These are phyloP conservation scores for Knufia petricola DNA, from an alignment of 2,329 filamentous ascomycete species.

Conservation along the genomic window DNA sequence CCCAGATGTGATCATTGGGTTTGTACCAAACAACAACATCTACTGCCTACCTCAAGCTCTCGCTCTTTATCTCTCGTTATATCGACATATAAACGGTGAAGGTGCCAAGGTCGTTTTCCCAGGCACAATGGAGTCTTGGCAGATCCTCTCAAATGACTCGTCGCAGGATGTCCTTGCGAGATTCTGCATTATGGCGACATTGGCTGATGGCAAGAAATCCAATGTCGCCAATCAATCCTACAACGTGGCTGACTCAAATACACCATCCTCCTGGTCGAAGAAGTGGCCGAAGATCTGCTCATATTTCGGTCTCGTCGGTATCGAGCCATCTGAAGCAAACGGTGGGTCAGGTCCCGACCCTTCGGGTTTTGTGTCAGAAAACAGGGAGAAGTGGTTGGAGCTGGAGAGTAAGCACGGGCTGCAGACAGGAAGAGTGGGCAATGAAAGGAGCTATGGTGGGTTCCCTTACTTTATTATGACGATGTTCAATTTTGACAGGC, in stretches of 20 bases:
- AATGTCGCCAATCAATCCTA: slow-evolving; percentile 19
- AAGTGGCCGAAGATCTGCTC: slow-evolving; percentile 25
- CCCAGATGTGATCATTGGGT: slow-evolving; percentile 27
- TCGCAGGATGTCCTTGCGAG: slow-evolving; percentile 24
- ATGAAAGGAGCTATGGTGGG: slow-evolving; percentile 13
- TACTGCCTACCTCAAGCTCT: slow-evolving; percentile 26
- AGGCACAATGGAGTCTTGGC: slow-evolving; percentile 19
- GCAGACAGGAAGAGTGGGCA: slow-evolving; percentile 18
- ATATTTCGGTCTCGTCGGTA: slow-evolving; percentile 27
- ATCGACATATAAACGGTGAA: slow-evolving; percentile 22
- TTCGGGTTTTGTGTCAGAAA: slow-evolving; percentile 17
- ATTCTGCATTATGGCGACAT: slow-evolving; percentile 25
- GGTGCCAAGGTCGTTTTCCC: slow-evolving; percentile 24
- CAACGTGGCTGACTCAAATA: slow-evolving; percentile 25
- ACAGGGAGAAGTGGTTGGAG: slow-evolving; percentile 15
- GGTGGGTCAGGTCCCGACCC: slow-evolving; percentile 14
- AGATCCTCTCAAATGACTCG: slow-evolving; percentile 23
- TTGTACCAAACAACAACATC: slow-evolving; percentile 25
- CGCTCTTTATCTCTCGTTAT: slow-evolving; percentile 27
- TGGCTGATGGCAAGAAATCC: slow-evolving; percentile 18
- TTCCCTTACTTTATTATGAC: slow-evolving; percentile 18
- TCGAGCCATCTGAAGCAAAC: slow-evolving; percentile 14
- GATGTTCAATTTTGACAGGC: slow-evolving; percentile 24
- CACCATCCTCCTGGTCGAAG: slow-evolving; percentile 22
- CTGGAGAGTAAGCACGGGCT: slow-evolving; percentile 14